Evolutionary conservation across 1,284 basidiomycete genomes (phyloP).

Genomic region (Trichosporon sp.): DNA sequence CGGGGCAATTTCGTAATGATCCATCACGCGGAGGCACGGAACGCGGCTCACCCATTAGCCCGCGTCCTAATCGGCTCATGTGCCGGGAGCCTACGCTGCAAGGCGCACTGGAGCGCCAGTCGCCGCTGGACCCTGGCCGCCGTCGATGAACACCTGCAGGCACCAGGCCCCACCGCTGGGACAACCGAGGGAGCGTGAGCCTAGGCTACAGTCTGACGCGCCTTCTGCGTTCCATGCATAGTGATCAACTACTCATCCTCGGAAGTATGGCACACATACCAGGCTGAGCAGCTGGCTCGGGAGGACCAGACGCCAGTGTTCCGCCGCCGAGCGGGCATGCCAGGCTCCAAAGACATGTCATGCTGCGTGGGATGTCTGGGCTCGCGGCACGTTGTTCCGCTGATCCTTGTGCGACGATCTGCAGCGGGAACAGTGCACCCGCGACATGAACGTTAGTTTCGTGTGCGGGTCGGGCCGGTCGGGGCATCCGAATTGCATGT

Average conservation of each 20-base stretch:
- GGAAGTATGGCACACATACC: no score
- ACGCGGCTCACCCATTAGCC: no score
- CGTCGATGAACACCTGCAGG: background rate
- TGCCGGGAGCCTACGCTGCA: background rate
- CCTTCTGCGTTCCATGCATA: background rate
- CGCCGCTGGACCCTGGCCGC: background rate
- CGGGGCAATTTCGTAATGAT: background rate
- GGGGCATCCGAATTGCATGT: background rate
- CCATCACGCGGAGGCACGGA: no score
- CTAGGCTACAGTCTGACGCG: background rate
- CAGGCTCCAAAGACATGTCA: background rate
- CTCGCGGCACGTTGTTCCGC: background rate
- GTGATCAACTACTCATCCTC: background rate
- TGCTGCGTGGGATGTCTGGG: background rate
- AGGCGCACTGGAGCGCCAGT: background rate
- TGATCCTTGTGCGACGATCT: background rate
- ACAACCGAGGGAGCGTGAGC: background rate
- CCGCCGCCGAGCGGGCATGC: no score
- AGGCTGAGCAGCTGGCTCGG: no score
- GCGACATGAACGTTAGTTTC: no score
- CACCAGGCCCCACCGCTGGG: background rate
- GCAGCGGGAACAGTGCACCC: no score
- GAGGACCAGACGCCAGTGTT: no score
- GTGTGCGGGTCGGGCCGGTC: no score
- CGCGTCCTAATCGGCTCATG: background rate